A percentile compares a stretch with the other conserved stretches of the same genome.
These are phyloP conservation scores for Nemania abortiva DNA, from an alignment of 2,329 filamentous ascomycete genomes.

Conservation along the genomic window DNA sequence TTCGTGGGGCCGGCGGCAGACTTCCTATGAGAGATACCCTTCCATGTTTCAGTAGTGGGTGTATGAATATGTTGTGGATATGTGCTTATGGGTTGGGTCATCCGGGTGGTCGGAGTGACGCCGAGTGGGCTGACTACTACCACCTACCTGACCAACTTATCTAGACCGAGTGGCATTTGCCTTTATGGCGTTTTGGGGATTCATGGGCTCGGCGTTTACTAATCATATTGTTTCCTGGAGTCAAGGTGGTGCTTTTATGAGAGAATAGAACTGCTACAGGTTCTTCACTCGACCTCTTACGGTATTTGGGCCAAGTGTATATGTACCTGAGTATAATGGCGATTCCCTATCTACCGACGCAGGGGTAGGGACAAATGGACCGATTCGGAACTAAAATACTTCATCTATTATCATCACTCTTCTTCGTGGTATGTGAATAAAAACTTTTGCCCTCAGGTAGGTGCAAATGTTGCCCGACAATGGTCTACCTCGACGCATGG, in stretches of 20 bases:
- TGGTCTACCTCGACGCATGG: neutral
- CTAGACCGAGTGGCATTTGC: conserved; percentile 33
- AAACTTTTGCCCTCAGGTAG: neutral
- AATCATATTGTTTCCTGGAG: conserved; percentile 20
- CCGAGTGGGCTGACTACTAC: neutral
- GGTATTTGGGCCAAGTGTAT: neutral
- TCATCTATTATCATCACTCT: conserved; percentile 3
- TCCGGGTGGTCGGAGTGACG: neutral
- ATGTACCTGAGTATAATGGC: conserved; percentile 8
- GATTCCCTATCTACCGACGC: neutral
- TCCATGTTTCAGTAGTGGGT: conserved; percentile 50
- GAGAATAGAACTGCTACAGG: neutral
- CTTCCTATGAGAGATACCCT: conserved; percentile 51
- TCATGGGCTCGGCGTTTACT: conserved; percentile 32
- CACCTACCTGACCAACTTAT: neutral
- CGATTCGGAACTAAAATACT: conserved; percentile 11
- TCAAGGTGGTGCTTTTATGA: neutral
- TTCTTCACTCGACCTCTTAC: conserved; percentile 29
- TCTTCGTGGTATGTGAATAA: conserved; percentile 10
- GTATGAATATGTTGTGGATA: neutral
- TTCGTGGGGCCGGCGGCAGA: conserved; percentile 43
- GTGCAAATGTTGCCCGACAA: neutral
- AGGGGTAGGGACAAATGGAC: neutral
- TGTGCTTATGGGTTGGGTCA: conserved; percentile 16
- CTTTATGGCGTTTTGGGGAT: conserved; percentile 43